phyloP scores from a whole-genome alignment of 2,329 filamentous ascomycete genomes.

The Alternaria gansuensis region DNA sequence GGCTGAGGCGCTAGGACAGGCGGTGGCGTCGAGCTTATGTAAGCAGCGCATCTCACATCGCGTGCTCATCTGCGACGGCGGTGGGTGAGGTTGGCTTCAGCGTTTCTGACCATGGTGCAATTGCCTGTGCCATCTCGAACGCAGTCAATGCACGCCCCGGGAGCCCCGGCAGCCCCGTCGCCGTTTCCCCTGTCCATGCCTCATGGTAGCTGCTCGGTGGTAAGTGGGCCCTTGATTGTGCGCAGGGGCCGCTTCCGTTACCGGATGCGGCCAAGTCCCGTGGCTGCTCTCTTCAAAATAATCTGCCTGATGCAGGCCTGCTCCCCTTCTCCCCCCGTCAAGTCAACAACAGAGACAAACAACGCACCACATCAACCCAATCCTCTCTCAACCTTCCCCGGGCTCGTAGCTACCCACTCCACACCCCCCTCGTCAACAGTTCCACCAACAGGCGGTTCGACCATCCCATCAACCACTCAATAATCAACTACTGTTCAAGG shows the following conservation, averaged over 20 bases:
- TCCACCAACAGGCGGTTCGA: constrained; percentile 60
- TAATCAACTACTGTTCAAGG: constrained; percentile 50
- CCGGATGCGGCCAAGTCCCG: constrained; percentile 39
- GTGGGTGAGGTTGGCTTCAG: neutral
- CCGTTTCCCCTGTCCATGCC: constrained; percentile 21
- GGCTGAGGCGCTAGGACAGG: constrained; percentile 12
- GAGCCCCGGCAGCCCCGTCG: constrained; percentile 6
- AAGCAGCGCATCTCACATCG: neutral
- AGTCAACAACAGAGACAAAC: constrained; percentile 47
- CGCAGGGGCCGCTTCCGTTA: constrained; percentile 38
- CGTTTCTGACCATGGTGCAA: neutral
- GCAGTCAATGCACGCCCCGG: constrained; percentile 1
- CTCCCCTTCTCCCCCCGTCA: constrained; percentile 45
- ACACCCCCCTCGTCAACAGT: constrained; percentile 62
- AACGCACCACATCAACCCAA: constrained; percentile 43
- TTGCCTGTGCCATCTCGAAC: neutral
- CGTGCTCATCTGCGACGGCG: neutral
- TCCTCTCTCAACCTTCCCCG: constrained; percentile 47
- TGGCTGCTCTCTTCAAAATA: constrained; percentile 28
- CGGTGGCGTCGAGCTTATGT: constrained; percentile 13
- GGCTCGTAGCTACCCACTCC: constrained; percentile 62
- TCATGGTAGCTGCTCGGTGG: constrained; percentile 28
- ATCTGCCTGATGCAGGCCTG: constrained; percentile 22
- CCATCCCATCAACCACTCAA: constrained; percentile 50
- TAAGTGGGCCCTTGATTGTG: constrained; percentile 32